Conservation (phyloP, 2,329 filamentous ascomycete genomes). For the Hypocreales sp. region DNA sequence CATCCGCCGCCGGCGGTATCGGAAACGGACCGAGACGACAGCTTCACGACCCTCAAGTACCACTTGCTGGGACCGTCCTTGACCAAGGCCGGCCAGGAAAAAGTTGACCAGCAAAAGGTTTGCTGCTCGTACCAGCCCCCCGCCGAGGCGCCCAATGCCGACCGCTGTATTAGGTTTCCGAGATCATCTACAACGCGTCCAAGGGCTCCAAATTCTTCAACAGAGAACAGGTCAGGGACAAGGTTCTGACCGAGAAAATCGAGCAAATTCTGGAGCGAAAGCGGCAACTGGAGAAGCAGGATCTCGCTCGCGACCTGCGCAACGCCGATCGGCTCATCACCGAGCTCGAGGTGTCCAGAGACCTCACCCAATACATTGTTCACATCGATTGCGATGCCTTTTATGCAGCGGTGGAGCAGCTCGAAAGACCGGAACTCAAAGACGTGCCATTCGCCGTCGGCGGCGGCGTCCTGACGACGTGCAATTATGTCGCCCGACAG, state of each 20-base stretch:
- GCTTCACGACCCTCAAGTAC: constrained; percentile 58
- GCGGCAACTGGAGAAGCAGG: constrained; percentile 55
- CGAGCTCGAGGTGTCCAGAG: constrained; percentile 62
- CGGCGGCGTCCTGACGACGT: constrained; percentile 45
- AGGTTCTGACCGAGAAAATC: constrained; percentile 73
- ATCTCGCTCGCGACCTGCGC: constrained; percentile 57
- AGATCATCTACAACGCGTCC: constrained; percentile 92
- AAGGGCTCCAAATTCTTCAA: constrained; percentile 95
- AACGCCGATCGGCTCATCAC: constrained; percentile 69
- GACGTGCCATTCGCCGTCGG: constrained; percentile 86
- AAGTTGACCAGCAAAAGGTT: constrained; percentile 81
- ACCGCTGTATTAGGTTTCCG: constrained; percentile 52
- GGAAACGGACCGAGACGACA: constrained; percentile 17
- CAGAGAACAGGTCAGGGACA: constrained; percentile 73
- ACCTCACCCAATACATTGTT: constrained; percentile 72
- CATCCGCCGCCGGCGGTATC: constrained; percentile 1
- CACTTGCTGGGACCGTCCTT: constrained; percentile 78
- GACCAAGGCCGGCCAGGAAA: constrained; percentile 84
- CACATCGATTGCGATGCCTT: constrained; percentile 97
- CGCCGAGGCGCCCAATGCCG: constrained; percentile 1
- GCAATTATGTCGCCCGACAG: constrained; percentile 79
- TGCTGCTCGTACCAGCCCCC: not conserved
- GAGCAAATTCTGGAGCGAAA: constrained; percentile 64
- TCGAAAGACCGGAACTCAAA: constrained; percentile 70
- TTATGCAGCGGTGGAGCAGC: constrained; percentile 83